Conservation (phyloP, 139 green algal genomes). For the Chlamydomonas sp. region DNA sequence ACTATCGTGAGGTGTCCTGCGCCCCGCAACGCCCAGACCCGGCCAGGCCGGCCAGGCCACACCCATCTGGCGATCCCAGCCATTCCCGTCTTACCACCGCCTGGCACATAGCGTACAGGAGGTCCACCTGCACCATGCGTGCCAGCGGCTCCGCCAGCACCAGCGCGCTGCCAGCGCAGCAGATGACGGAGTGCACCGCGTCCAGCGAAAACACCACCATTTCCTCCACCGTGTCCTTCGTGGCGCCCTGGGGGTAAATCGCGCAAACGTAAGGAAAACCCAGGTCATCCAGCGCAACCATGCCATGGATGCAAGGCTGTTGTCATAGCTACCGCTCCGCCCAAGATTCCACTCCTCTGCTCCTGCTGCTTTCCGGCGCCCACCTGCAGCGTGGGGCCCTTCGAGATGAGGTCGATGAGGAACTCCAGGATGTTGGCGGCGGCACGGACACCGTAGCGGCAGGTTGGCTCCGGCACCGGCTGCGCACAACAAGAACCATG, state of each 20-base stretch:
- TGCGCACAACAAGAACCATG: not conserved
- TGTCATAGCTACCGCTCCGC: conserved; percentile 16
- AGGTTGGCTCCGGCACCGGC: conserved; percentile 12
- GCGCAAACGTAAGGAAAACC: not conserved
- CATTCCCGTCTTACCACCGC: conserved; percentile 18
- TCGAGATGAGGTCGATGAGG: conserved; percentile 59
- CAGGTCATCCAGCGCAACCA: too few species aligned
- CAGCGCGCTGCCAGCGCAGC: conserved; percentile 43
- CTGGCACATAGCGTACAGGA: conserved; percentile 56
- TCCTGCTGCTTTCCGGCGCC: too few species aligned
- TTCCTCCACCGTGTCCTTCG: conserved; percentile 47
- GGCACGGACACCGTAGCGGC: conserved; percentile 49
- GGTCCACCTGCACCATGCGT: conserved; percentile 49
- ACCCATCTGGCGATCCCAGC: too few species aligned
- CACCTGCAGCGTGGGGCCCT: conserved; percentile 36
- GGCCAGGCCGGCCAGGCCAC: too few species aligned
- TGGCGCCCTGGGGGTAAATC: conserved; percentile 1
- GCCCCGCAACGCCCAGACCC: not conserved
- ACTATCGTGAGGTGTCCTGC: not conserved
- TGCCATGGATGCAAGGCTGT: too few species aligned
- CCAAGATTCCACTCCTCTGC: conserved; percentile 33
- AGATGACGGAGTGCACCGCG: conserved; percentile 77
- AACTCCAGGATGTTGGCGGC: conserved; percentile 66
- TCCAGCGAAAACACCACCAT: conserved; percentile 79
- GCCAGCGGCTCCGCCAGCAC: conserved; percentile 28